phyloP scores from a whole-genome alignment of 2,329 filamentous ascomycete genomes.

The Metarhizium guizhouense region DNA sequence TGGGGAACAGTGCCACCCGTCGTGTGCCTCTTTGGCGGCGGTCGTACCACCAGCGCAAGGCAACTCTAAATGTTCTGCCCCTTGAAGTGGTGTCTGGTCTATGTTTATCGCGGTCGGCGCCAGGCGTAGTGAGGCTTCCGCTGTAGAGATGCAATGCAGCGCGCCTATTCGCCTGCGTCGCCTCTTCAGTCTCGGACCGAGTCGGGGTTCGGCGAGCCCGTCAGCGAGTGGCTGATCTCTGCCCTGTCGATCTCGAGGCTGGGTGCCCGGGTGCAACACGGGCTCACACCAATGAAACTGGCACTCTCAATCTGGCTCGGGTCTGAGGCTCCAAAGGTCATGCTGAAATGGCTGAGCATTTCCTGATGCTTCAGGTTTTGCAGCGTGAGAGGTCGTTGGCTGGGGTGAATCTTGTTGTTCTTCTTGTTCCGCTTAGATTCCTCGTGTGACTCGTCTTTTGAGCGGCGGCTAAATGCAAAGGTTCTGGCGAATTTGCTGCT shows the following conservation, averaged over 20 bases:
- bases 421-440: conserved; percentile 11
- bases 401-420: conserved; percentile 29
- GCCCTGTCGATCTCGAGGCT: conserved; percentile 24
- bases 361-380: conserved; percentile 38
- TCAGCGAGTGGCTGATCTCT: conserved; percentile 4
- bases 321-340: conserved; percentile 34
- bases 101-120: too few species aligned
- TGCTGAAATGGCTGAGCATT: conserved; percentile 35
- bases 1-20: background rate
- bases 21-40: too few species aligned
- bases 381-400: conserved; percentile 35
- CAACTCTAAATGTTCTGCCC: too few species aligned
- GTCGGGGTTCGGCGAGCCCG: conserved; percentile 7
- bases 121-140: too few species aligned
- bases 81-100: too few species aligned
- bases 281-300: conserved; percentile 31
- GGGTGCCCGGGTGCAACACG: conserved; percentile 31
- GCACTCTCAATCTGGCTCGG: conserved; percentile 22
- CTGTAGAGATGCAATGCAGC: background rate
- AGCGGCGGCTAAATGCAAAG: conserved; percentile 20
- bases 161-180: background rate
- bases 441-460: conserved; percentile 11
- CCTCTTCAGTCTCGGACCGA: conserved; percentile 9
- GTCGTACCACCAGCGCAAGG: too few species aligned
- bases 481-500: conserved; percentile 20